Evolutionary conservation across 2,329 filamentous ascomycete genomes (phyloP), one percentile per base, ranked within the genome.

Genomic region (Colletotrichum graminicola): DNA sequence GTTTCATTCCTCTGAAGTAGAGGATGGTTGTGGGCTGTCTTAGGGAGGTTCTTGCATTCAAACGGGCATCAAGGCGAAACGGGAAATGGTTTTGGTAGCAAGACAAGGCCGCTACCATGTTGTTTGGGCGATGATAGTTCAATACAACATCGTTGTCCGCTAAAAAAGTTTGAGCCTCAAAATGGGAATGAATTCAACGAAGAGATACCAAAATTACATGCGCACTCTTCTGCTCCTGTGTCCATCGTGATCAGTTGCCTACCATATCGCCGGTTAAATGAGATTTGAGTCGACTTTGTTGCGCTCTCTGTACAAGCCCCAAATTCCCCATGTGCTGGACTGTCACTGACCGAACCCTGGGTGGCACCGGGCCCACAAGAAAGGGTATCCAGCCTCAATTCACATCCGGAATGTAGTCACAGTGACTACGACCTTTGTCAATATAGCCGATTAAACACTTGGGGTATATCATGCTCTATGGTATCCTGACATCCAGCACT

Each of bases 1-100:
- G 96, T 92, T 99, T 99, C 93, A 99, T 99, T 90, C 96, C 96
- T 86, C 93, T 99, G 86, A 99, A 99, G 91, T 98, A 98, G 88
- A 96, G 90, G 87, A 82, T 80, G 82, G 81, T 80, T 81, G 78
- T 77, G 78, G 82, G 82, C 81, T 82, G 76, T 80, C 62, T 67
- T 60, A 74, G 81, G 82, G 84, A 83, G 84, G 83, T 86, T 84
- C 83, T 83, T 87, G 85, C 85, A 88, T 88, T 87, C 84, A 87
- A 63, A 71, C 82, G 86, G 86, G 85, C 79, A 81, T 80, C 84
- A 84, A 82, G 86, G 86, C 85, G 85, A 88, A 88, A 87, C 84
- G 85, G 84, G 82, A 84, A 68, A 82, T 83, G 85, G 85, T 85
- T 85, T 84, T 87, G 82, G 81, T 85, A 84, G 84, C 83, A 78